phyloP scores from a whole-genome alignment of 257 asterid species.

The Salvia miltiorrhiza region DNA sequence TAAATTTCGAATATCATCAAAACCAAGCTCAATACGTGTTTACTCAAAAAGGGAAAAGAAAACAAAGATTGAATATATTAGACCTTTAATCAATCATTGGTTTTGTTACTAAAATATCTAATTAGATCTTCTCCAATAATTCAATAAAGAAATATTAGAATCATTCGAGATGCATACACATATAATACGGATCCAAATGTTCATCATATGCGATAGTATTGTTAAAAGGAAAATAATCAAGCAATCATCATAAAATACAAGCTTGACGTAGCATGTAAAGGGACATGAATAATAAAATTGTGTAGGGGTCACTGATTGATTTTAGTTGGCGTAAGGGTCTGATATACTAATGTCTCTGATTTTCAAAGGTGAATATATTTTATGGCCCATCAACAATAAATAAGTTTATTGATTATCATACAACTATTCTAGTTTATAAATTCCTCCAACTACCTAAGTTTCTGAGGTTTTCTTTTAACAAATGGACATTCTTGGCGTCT shows the following conservation, averaged over 20 bases:
- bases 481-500: background rate
- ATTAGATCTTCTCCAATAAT: too few species aligned
- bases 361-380: background rate
- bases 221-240: background rate
- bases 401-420: background rate
- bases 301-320: constrained; percentile 4
- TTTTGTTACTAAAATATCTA: too few species aligned
- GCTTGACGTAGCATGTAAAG: background rate
- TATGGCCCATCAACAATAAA: constrained; percentile 11
- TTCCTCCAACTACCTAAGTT: constrained; percentile 2
- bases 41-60: too few species aligned
- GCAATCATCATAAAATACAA: background rate
- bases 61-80: too few species aligned
- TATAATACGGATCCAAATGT: background rate
- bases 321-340: background rate
- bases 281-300: background rate
- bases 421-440: background rate
- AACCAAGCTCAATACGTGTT: too few species aligned
- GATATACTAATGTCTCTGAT: background rate
- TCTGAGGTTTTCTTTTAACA: background rate
- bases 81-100: too few species aligned
- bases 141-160: background rate
- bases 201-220: background rate
- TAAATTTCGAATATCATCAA: too few species aligned
- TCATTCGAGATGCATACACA: background rate